Conservation (phyloP, 2,329 filamentous ascomycete species). For the Zalaria obscura region DNA sequence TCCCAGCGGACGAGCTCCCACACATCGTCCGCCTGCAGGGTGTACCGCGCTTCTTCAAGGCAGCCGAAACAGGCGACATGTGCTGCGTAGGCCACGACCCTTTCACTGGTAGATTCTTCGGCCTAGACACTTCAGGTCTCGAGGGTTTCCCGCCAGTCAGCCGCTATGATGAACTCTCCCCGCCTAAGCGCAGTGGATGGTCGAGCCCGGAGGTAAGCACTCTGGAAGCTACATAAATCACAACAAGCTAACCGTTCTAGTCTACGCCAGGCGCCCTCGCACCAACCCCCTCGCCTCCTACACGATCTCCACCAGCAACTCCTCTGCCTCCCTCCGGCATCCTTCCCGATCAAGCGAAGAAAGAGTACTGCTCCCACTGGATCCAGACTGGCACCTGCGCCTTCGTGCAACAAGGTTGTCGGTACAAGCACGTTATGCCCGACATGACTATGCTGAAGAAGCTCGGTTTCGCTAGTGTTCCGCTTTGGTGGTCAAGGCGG, state of each 20-base stretch:
- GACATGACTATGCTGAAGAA: too few species aligned
- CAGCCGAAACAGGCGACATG: slow-evolving; percentile 16
- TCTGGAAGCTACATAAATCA: too few species aligned
- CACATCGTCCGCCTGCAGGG: slow-evolving; percentile 20
- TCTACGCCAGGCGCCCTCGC: slow-evolving; percentile 11
- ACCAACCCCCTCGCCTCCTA: slow-evolving; percentile 12
- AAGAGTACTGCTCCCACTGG: slow-evolving; percentile 83
- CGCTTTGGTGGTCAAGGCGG: too few species aligned
- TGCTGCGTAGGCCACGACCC: slow-evolving; percentile 15
- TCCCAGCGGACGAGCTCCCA: slow-evolving; percentile 30
- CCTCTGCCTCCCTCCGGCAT: slow-evolving; percentile 20
- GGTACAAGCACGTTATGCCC: slow-evolving; percentile 56
- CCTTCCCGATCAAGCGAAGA: slow-evolving; percentile 36
- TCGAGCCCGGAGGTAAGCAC: too few species aligned
- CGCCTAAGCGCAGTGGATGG: too few species aligned
- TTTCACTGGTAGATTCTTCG: slow-evolving; percentile 11
- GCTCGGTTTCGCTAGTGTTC: too few species aligned
- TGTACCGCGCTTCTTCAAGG: slow-evolving; percentile 19
- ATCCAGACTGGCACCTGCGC: slow-evolving; percentile 73
- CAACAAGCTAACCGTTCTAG: too few species aligned
- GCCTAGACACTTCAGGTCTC: slow-evolving; percentile 6
- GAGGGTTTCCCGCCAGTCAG: too few species aligned
- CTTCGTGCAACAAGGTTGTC: slow-evolving; percentile 74
- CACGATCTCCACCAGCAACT: not conserved
- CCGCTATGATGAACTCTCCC: too few species aligned